Evolutionary conservation across 805 yeast species (phyloP).

Genomic region (Clavispora santaluciae): DNA sequence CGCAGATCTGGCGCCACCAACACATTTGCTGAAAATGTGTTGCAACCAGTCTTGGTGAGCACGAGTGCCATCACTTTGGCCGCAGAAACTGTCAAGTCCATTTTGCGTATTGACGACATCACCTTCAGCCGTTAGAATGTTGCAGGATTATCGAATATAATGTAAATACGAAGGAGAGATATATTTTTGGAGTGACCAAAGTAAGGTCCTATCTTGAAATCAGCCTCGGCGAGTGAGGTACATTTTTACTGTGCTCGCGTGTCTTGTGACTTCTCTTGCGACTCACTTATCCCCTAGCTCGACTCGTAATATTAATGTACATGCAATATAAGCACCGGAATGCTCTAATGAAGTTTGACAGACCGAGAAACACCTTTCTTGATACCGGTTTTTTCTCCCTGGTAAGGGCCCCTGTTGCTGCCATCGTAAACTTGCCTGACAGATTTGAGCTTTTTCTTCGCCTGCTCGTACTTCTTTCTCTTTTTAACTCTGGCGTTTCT

Average conservation of each 20-base stretch:
- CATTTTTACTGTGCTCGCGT: too few species aligned
- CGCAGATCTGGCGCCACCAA: constrained; percentile 91
- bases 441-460: constrained; percentile 88
- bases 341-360: constrained; percentile 50
- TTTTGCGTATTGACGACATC: constrained; percentile 94
- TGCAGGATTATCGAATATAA: neutral
- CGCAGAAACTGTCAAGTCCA: constrained; percentile 93
- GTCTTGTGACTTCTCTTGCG: too few species aligned
- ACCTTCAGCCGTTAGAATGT: constrained; percentile 46
- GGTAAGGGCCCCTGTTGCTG: constrained; percentile 64
- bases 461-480: constrained; percentile 94
- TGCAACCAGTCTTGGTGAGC: constrained; percentile 93
- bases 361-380: constrained; percentile 89
- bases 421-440: constrained; percentile 86
- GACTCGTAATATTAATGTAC: constrained; percentile 1
- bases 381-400: constrained; percentile 96
- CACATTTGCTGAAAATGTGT: constrained; percentile 87
- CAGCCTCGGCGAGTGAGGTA: too few species aligned
- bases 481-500: constrained; percentile 96
- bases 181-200: too few species aligned
- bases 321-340: neutral
- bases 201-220: too few species aligned
- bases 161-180: neutral
- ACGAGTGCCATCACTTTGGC: constrained; percentile 93
- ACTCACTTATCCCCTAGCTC: too few species aligned